Percentiles rank a stretch among this genome's conserved stretches.
phyloP scores from a whole-genome alignment of 2,329 filamentous ascomycete species.

The Fusarium zealandicum region DNA sequence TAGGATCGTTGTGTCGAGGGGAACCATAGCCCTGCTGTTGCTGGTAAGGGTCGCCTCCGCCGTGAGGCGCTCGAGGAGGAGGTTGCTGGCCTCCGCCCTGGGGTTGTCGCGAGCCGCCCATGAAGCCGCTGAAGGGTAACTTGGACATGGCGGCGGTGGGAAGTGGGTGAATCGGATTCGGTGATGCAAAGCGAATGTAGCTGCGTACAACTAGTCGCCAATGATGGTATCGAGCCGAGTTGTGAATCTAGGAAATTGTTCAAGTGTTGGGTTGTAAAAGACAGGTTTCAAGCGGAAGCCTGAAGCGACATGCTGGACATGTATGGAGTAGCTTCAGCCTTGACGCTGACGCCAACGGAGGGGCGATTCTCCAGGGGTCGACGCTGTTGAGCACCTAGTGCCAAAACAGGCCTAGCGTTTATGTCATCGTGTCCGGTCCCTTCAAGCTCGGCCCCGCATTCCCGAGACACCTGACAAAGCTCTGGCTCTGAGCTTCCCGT shows the following conservation, averaged over 20 bases:
- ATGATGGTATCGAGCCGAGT: background rate
- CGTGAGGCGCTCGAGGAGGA: constrained; percentile 32
- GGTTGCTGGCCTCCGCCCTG: constrained; percentile 37
- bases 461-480: constrained; percentile 9
- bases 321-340: constrained; percentile 9
- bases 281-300: constrained; percentile 25
- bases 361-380: constrained; percentile 21
- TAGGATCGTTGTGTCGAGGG: constrained; percentile 40
- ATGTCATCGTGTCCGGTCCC: constrained; percentile 27
- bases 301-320: constrained; percentile 14
- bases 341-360: constrained; percentile 24
- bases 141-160: constrained; percentile 43
- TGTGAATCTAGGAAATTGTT: background rate
- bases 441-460: constrained; percentile 36
- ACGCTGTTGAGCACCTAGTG: background rate
- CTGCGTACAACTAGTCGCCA: background rate
- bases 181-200: background rate
- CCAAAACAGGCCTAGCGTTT: constrained; percentile 28
- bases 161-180: background rate
- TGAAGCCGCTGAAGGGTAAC: constrained; percentile 38
- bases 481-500: background rate
- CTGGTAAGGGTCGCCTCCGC: constrained; percentile 28
- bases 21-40: constrained; percentile 48
- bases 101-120: constrained; percentile 42
- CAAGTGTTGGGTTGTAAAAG: constrained; percentile 6